Conservation (phyloP, 306 rosid species). For the Mimosa bimucronata region DNA sequence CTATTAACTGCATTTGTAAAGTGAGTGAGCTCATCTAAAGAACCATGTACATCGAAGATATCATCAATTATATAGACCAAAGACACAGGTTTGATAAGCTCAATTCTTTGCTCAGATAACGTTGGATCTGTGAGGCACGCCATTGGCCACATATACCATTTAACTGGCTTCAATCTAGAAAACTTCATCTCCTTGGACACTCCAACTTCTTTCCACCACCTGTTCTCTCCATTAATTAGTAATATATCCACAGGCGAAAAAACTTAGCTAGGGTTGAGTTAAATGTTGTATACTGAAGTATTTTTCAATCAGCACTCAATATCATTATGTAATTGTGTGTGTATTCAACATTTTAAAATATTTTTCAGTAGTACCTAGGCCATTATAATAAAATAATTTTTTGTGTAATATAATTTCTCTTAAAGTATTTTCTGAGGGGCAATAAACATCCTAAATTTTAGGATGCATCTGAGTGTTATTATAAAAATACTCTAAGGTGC, state of each 20-base stretch:
- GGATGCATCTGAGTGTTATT: too few species aligned
- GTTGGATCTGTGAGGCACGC: conserved; percentile 42
- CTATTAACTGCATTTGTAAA: not conserved
- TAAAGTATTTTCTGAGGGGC: too few species aligned
- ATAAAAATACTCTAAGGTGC: too few species aligned
- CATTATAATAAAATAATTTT: too few species aligned
- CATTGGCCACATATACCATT: conserved; percentile 55
- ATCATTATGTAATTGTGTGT: too few species aligned
- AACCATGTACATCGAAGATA: not conserved
- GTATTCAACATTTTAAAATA: too few species aligned
- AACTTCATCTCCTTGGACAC: conserved; percentile 33
- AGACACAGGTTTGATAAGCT: conserved; percentile 9
- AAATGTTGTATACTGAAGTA: too few species aligned
- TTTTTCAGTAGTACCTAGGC: not conserved
- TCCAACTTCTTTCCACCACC: not conserved
- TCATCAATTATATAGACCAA: not conserved
- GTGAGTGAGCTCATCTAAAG: not conserved
- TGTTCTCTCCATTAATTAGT: not conserved
- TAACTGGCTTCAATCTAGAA: conserved; percentile 49
- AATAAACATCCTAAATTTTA: too few species aligned
- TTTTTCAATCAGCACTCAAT: too few species aligned
- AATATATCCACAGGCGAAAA: not conserved
- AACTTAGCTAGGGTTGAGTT: too few species aligned
- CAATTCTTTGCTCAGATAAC: conserved; percentile 46
- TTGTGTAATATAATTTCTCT: too few species aligned